These are phyloP conservation scores for Phyllosticta capitalensis DNA, from an alignment of 2,329 filamentous ascomycete genomes.

Conservation along the genomic window DNA sequence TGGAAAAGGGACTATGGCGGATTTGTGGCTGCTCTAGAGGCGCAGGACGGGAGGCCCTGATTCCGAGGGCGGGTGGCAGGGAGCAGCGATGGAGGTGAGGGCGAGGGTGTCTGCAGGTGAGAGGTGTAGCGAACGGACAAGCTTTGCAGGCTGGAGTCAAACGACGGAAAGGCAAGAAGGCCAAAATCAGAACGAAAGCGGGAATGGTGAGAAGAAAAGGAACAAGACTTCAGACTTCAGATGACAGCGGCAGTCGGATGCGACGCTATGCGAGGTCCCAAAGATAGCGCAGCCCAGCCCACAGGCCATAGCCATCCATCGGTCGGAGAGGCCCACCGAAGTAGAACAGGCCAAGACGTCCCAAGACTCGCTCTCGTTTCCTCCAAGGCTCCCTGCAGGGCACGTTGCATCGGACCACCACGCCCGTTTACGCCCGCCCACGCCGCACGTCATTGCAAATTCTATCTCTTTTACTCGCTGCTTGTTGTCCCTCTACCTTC, in stretches of 20 bases:
- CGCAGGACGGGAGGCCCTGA: neutral
- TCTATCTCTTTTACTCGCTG: neutral
- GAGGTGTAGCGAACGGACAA: neutral
- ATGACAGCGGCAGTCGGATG: neutral
- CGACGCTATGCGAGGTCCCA: neutral
- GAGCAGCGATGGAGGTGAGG: neutral
- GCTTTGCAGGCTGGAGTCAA: neutral
- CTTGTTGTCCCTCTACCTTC: neutral
- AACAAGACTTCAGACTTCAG: neutral
- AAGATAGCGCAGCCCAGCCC: neutral
- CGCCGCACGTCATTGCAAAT: neutral
- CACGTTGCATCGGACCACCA: neutral
- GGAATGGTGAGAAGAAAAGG: neutral
- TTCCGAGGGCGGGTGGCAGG: neutral
- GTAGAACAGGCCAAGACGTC: no score
- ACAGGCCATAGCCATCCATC: no score
- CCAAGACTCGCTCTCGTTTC: no score
- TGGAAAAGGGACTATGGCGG: neutral
- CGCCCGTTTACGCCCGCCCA: neutral
- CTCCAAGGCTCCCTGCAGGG: neutral
- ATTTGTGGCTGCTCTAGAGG: neutral
- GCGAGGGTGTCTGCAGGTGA: neutral
- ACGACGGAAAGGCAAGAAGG: neutral
- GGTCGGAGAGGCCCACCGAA: no score
- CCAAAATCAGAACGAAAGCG: neutral